Base-by-base conservation (phyloP, 2,329 filamentous ascomycete genomes). In the Scortechinia acanthostroma region DNA sequence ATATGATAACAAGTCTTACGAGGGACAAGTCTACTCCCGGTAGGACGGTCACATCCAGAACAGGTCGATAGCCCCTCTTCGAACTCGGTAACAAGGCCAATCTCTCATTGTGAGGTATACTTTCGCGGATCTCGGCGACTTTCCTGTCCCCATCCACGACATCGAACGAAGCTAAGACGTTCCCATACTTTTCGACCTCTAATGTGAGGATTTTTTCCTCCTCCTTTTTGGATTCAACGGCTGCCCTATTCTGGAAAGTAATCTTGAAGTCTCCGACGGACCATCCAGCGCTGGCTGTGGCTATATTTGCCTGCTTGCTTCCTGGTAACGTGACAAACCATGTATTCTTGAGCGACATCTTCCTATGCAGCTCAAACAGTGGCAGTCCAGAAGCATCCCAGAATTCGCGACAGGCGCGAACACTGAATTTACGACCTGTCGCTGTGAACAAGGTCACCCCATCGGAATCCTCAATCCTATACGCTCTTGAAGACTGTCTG, bases 311-410 rank as follows among this genome's bases (percentile, higher is more conserved):
- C 10, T 10, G 25, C 25, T n/a, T n/a, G n/a, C 10, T n/a, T n/a
- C 25, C 25, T n/a, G 25, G 25, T n/a, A 30, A n/a, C 25, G 25
- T 30, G n/a, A 30, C 25, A n/a, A 30, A 30, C 25, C 25, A 30
- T n/a, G n/a, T n/a, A n/a, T n/a, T n/a, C n/a, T n/a, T n/a, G n/a
- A n/a, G n/a, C n/a, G n/a, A n/a, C n/a, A n/a, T n/a, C 10, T 30
- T 30, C 10, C 25, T 10, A 30, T 30, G 25, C n/a, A 30, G 25
- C 45, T 58, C 55, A 47, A 58, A 59, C 45, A 59, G 48, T 2
- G 56, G 56, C 1, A 59, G 48, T 2, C 56, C 56, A 4, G 56
- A 57, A 4, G 50, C 42, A 42, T 59, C 55, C 19, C 56, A 53
- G 45, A 59, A 56, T 40, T 59, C 56, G 19, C 56, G 54, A n/a